Conservation (phyloP, 306 rosid species). For the Cajanus cajan region DNA sequence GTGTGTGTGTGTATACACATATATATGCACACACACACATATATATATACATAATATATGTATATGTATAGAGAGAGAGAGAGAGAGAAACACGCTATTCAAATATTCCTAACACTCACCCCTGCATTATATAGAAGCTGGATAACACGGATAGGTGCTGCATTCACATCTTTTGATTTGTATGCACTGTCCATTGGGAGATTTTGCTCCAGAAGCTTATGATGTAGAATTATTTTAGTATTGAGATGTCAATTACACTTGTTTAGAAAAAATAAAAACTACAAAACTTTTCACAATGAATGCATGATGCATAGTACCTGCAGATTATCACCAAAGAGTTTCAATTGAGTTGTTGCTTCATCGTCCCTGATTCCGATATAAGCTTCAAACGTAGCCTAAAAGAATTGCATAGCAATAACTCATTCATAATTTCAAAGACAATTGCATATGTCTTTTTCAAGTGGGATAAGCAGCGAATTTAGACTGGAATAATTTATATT, state of each 20-base stretch:
- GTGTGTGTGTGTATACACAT: no score
- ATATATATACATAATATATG: neutral
- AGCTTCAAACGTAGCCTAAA: slow-evolving; percentile 94
- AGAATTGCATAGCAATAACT: slow-evolving; percentile 31
- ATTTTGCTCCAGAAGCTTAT: slow-evolving; percentile 84
- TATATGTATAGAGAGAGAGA: neutral
- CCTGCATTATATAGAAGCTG: slow-evolving; percentile 88
- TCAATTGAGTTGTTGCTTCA: slow-evolving; percentile 80
- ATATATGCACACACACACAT: no score
- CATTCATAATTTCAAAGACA: neutral
- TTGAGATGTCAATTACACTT: slow-evolving; percentile 6
- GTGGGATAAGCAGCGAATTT: slow-evolving; percentile 13
- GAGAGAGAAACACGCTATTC: neutral
- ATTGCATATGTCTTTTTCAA: neutral
- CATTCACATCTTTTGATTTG: slow-evolving; percentile 80
- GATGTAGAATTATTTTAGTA: slow-evolving; percentile 21
- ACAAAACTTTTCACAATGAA: neutral
- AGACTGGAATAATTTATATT: neutral
- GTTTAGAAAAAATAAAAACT: neutral
- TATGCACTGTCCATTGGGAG: slow-evolving; percentile 83
- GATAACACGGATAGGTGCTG: slow-evolving; percentile 92
- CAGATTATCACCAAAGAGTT: slow-evolving; percentile 90
- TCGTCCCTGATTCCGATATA: slow-evolving; percentile 85
- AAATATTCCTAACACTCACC: slow-evolving; percentile 55
- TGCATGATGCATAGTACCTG: slow-evolving; percentile 48